phyloP scores from a whole-genome alignment of 2,329 filamentous ascomycete species.

The Coniochaeta hoffmannii region DNA sequence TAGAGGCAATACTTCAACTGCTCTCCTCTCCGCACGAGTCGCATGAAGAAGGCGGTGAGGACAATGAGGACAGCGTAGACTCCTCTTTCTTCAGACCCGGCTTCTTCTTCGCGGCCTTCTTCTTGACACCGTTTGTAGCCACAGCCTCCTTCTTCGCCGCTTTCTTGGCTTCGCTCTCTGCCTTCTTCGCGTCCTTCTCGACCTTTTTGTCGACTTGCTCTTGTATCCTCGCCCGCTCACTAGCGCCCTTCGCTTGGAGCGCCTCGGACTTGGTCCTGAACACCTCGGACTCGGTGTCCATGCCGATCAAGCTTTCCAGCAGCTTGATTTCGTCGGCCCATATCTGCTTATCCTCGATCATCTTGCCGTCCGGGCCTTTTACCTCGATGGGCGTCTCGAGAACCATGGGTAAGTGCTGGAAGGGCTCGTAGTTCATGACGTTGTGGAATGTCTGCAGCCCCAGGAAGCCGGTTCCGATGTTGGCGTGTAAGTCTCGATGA shows the following conservation, averaged over 20 bases:
- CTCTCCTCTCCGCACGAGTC: conserved; percentile 1
- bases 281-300: conserved; percentile 67
- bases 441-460: conserved; percentile 87
- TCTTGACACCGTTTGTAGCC: conserved; percentile 15
- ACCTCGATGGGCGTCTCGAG: conserved; percentile 91
- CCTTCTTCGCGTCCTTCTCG: conserved; percentile 47
- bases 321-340: conserved; percentile 96
- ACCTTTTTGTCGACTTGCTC: conserved; percentile 72
- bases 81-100: conserved; percentile 21
- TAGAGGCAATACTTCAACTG: not conserved
- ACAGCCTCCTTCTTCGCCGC: conserved; percentile 20
- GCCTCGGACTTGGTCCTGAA: conserved; percentile 60
- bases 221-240: conserved; percentile 67
- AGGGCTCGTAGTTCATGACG: conserved; percentile 73
- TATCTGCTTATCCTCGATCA: conserved; percentile 68
- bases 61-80: conserved; percentile 4
- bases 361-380: conserved; percentile 56
- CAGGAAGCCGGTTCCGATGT: conserved; percentile 91
- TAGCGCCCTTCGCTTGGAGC: conserved; percentile 59
- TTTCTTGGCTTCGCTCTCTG: conserved; percentile 21
- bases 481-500: conserved; percentile 84
- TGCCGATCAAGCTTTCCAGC: conserved; percentile 78
- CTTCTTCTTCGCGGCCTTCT: conserved; percentile 22
- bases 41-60: conserved; percentile 1
- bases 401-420: conserved; percentile 79